A percentile compares a stretch with the other conserved stretches of the same genome.
These are phyloP conservation scores for Vigna hirtella DNA, from an alignment of 306 rosid genomes.

Conservation along the genomic window DNA sequence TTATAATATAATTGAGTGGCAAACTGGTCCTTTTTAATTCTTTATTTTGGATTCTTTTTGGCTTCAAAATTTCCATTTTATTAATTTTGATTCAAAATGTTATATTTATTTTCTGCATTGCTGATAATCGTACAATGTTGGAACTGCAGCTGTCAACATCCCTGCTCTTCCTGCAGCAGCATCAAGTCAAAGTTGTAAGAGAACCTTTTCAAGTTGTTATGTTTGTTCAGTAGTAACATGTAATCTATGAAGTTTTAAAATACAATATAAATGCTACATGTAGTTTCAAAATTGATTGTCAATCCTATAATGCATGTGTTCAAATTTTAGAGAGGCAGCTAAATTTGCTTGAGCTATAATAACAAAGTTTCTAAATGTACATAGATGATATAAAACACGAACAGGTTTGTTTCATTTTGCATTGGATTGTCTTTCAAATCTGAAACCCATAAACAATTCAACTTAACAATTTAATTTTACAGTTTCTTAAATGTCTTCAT, in stretches of 20 bases:
- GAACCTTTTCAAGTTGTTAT: slow-evolving; percentile 10
- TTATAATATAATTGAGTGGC: slow-evolving; percentile 14
- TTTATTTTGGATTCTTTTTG: slow-evolving; percentile 9
- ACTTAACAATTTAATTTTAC: background rate
- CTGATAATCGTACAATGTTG: slow-evolving; percentile 39
- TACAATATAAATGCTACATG: background rate
- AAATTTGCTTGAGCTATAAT: background rate
- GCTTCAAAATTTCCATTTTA: slow-evolving; percentile 6
- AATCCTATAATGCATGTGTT: background rate
- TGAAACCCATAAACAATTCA: too few species aligned
- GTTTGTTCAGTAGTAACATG: slow-evolving; percentile 34
- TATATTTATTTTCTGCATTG: slow-evolving; percentile 7
- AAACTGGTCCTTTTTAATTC: background rate
- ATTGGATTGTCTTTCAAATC: background rate
- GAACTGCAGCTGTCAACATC: slow-evolving; percentile 77
- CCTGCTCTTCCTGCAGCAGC: slow-evolving; percentile 99
- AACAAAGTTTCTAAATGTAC: background rate
- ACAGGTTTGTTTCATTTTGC: background rate
- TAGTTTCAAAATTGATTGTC: background rate
- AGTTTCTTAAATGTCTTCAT: background rate
- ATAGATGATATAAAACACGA: background rate
- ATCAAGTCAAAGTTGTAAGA: slow-evolving; percentile 72
- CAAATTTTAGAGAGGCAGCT: background rate
- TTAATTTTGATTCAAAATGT: slow-evolving; percentile 10
- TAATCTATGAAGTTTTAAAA: slow-evolving; percentile 21